phyloP scores from a whole-genome alignment of 176 grass and related monocot genomes.

The Aegilops tauschii region DNA sequence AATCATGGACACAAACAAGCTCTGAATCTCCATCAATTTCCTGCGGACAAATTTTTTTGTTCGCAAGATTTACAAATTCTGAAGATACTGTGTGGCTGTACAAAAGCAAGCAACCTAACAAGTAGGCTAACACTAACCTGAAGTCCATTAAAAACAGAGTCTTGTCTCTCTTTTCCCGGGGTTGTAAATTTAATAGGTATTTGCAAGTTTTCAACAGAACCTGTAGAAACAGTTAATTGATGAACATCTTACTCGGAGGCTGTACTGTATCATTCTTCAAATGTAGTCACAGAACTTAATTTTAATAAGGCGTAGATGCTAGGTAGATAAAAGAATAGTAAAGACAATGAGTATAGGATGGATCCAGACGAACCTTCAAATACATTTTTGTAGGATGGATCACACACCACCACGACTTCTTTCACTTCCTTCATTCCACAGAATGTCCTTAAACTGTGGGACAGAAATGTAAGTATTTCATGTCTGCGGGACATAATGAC shows the following conservation, averaged over 20 bases:
- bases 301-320: background rate
- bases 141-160: constrained; percentile 97
- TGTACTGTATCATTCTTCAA: background rate
- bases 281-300: background rate
- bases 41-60: constrained; percentile 31
- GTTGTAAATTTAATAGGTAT: constrained; percentile 85
- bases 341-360: constrained; percentile 22
- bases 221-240: constrained; percentile 30
- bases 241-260: background rate
- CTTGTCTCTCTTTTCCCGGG: constrained; percentile 95
- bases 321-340: background rate
- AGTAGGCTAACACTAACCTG: constrained; percentile 46
- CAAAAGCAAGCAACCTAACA: background rate
- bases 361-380: constrained; percentile 75
- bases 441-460: constrained; percentile 74
- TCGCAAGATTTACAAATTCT: background rate
- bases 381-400: constrained; percentile 73
- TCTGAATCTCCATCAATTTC: constrained; percentile 81
- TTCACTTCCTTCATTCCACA: constrained; percentile 82
- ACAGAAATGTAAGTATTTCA: constrained; percentile 10
- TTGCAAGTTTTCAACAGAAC: constrained; percentile 62
- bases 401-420: constrained; percentile 97
- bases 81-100: background rate
- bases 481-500: background rate
- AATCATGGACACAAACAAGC: constrained; percentile 97